Conservation (phyloP, 2,329 filamentous ascomycete species). For the Penicillium corylophilum region DNA sequence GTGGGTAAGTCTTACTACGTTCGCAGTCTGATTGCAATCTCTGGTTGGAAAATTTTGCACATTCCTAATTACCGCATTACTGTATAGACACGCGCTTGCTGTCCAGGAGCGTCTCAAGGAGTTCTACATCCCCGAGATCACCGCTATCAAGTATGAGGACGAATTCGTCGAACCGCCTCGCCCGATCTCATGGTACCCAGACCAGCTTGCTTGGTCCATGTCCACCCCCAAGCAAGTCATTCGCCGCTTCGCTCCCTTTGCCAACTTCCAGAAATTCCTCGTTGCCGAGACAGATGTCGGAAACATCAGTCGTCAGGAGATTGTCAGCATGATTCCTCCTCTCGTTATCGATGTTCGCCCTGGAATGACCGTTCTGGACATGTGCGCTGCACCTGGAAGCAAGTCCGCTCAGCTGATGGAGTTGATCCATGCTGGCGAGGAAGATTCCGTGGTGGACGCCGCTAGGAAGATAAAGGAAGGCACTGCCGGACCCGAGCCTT, state of each 20-base stretch:
- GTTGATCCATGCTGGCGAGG: conserved; percentile 89
- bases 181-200: conserved; percentile 87
- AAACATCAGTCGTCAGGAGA: conserved; percentile 95
- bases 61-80: conserved; percentile 11
- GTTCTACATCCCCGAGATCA: conserved; percentile 87
- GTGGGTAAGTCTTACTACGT: conserved; percentile 59
- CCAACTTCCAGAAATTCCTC: conserved; percentile 94
- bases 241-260: conserved; percentile 88
- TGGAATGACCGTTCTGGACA: conserved; percentile 88
- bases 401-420: conserved; percentile 95
- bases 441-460: conserved; percentile 74
- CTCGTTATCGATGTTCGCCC: conserved; percentile 87
- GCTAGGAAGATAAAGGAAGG: conserved; percentile 63
- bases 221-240: conserved; percentile 96
- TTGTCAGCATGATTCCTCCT: conserved; percentile 98
- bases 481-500: conserved; percentile 52
- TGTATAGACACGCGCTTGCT: conserved; percentile 74
- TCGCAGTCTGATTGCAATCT: not conserved
- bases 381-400: conserved; percentile 95
- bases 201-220: conserved; percentile 95
- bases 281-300: conserved; percentile 96
- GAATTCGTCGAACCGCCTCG: conserved; percentile 76
- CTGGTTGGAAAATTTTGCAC: not conserved
- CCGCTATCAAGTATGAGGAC: conserved; percentile 79
- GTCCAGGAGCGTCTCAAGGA: conserved; percentile 86